Percentiles rank a stretch among this genome's conserved stretches.
phyloP scores from a whole-genome alignment of 1,284 basidiomycete species.

The Xanthoconium separans region DNA sequence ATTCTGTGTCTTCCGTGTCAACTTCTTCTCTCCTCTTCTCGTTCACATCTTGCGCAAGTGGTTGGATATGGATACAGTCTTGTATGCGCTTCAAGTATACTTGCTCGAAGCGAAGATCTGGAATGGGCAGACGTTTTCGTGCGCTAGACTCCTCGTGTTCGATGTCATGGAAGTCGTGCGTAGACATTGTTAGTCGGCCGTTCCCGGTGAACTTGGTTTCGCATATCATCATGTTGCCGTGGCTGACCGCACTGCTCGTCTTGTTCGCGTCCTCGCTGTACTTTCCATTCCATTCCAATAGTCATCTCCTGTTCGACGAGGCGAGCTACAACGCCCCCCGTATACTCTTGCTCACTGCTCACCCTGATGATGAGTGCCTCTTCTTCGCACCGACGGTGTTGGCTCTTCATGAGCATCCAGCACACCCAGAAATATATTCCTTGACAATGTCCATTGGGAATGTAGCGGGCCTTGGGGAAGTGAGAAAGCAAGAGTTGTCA shows the following conservation, averaged over 20 bases:
- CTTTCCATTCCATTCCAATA: constrained; percentile 27
- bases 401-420: constrained; percentile 38
- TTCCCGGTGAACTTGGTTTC: constrained; percentile 14
- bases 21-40: constrained; percentile 29
- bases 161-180: constrained; percentile 14
- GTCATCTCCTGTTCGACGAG: constrained; percentile 14
- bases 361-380: constrained; percentile 91
- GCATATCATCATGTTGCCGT: constrained; percentile 17
- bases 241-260: constrained; percentile 19
- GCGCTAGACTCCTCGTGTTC: constrained; percentile 11
- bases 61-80: constrained; percentile 48
- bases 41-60: constrained; percentile 22
- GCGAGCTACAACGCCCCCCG: constrained; percentile 19
- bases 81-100: constrained; percentile 62
- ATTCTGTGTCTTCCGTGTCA: constrained; percentile 20
- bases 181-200: constrained; percentile 26
- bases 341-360: constrained; percentile 76
- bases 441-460: constrained; percentile 71
- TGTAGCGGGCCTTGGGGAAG: constrained; percentile 75
- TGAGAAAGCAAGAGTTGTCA: constrained; percentile 64
- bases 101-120: constrained; percentile 72
- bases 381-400: constrained; percentile 87
- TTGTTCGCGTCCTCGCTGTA: constrained; percentile 26
- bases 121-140: constrained; percentile 47
- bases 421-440: constrained; percentile 42